Conservation (phyloP, 2,329 filamentous ascomycete genomes). For the Colletotrichum tofieldiae region DNA sequence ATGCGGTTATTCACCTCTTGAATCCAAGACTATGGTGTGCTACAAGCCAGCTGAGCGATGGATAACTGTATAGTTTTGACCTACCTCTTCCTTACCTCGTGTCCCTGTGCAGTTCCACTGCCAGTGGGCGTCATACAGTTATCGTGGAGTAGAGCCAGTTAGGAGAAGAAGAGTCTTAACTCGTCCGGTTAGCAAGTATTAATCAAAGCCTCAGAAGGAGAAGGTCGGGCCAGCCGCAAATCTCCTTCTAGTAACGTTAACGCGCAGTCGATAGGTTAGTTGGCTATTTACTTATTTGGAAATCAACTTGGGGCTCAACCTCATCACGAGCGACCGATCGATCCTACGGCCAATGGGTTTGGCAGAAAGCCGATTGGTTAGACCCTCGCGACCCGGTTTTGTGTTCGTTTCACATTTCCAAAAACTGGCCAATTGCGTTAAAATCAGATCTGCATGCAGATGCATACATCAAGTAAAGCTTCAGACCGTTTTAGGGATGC, state of each 20-base stretch:
- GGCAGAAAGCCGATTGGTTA: not conserved
- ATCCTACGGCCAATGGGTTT: not conserved
- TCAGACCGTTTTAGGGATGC: not conserved
- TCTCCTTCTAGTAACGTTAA: not conserved
- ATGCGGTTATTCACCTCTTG: no score
- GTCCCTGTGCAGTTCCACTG: no score
- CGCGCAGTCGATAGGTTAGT: not conserved
- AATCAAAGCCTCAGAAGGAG: not conserved
- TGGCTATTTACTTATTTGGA: not conserved
- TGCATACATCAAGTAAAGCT: not conserved
- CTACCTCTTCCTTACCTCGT: no score
- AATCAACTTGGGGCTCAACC: not conserved
- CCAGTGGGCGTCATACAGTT: no score
- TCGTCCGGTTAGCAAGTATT: no score
- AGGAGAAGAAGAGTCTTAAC: no score
- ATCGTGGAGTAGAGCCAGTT: no score
- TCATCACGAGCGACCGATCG: not conserved
- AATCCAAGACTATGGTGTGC: no score
- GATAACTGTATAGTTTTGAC: no score
- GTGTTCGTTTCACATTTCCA: not conserved
- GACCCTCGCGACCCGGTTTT: not conserved
- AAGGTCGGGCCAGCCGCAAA: no score
- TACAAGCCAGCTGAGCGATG: no score
- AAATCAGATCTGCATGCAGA: not conserved
- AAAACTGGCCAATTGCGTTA: not conserved